Evolutionary conservation across 202 grass and related monocot species (phyloP).

Genomic region (Panicum virgatum): DNA sequence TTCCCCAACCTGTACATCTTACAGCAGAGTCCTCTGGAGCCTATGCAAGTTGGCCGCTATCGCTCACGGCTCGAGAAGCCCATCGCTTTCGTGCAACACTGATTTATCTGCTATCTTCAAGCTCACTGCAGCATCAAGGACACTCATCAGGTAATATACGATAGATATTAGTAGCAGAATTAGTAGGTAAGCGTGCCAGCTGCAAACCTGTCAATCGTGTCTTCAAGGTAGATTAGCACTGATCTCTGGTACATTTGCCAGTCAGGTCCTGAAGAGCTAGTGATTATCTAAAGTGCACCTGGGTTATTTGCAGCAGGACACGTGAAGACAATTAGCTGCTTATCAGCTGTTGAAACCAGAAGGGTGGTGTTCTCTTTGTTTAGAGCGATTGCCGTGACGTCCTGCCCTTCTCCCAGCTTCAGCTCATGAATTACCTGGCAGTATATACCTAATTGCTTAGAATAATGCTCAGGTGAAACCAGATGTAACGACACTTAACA

Average conservation of each 20-base stretch:
- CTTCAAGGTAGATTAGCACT: background rate
- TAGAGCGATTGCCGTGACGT: conserved; percentile 73
- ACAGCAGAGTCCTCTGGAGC: conserved; percentile 13
- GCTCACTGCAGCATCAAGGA: conserved; percentile 56
- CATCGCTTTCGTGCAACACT: conserved; percentile 72
- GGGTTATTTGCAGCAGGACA: conserved; percentile 64
- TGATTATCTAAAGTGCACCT: conserved; percentile 25
- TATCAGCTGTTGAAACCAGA: conserved; percentile 86
- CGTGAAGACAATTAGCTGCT: conserved; percentile 82
- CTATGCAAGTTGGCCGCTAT: background rate
- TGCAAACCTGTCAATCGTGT: conserved; percentile 17
- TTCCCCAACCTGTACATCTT: conserved; percentile 30
- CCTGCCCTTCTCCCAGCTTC: conserved; percentile 64
- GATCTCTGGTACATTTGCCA: conserved; percentile 19
- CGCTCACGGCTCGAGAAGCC: conserved; percentile 53
- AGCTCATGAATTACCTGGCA: conserved; percentile 78
- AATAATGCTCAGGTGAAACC: conserved; percentile 34
- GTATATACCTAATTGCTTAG: conserved; percentile 24
- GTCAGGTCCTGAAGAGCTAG: conserved; percentile 15
- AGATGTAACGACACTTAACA: background rate
- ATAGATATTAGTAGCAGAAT: conserved; percentile 18
- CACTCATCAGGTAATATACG: background rate
- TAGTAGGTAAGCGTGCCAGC: background rate
- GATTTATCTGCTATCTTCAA: conserved; percentile 63
- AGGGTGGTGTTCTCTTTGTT: conserved; percentile 85